Evolutionary conservation across 116 monocot genomes (phyloP), one percentile per base, ranked within the genome.

Genomic region (Thalassia testudinum): DNA sequence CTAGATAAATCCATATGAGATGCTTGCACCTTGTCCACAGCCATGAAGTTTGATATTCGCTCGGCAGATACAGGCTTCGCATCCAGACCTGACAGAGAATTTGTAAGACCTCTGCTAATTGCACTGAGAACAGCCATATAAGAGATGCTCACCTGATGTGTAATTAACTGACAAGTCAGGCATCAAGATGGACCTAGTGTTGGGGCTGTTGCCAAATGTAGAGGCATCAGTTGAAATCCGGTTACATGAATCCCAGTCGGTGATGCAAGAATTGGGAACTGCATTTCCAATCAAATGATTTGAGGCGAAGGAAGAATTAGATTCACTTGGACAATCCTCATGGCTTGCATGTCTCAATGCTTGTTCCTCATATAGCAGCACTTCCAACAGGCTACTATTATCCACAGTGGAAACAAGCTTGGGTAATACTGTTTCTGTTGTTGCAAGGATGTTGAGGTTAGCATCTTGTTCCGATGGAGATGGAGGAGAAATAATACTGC

Each of bases 301-400:
- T 44, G 44, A 2, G 15, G 53, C 26, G 14, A 27, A 17, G 12
- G 53, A 28, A 53, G 26, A 28, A 16, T 13, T 17, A 1, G 26
- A 29, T 16, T 7, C 28, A 25, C 16, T 28, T 27, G 10, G 12
- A 13, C 17, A 17, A 15, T 3, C 0, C 7, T 12, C 3, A 16
- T 58, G 21, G 7, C 2, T 43, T 25, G 7, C 43, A 26, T 38
- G 20, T 18, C 15, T 2, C 25, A 17, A 1, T 7, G 43, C 38
- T 27, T 65, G 62, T 45, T 68, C 42, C 42, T 75, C 64, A 24
- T 67, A 69, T 29, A 79, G 3, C 50, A 85, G 19, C 56, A 49
- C 70, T 49, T 79, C 76, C 54, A 85, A 52, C 3, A 85, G 52
- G 43, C 85, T 76, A n/a, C n/a, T n/a, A 28, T 49, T 69, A 47